Conservation (phyloP, 108 stramenopile species). For the Cyclotella cryptica region DNA sequence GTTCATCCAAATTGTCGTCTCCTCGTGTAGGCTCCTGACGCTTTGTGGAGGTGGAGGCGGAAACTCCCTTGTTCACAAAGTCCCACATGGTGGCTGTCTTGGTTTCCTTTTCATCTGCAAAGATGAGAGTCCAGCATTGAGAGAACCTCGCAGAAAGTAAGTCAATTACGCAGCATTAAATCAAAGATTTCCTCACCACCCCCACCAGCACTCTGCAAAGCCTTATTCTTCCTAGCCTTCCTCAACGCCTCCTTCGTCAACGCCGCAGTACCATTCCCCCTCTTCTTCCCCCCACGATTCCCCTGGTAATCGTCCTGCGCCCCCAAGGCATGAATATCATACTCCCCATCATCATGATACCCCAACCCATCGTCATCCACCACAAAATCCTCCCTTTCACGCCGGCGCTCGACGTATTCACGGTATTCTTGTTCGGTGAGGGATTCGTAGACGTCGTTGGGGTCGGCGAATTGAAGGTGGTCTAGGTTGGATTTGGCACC, state of each 20-base stretch:
- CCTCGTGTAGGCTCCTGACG: neutral
- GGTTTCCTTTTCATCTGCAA: conserved; percentile 26
- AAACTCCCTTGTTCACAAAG: conserved; percentile 70
- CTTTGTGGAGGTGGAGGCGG: conserved; percentile 23
- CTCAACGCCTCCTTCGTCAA: conserved; percentile 69
- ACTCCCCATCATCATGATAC: conserved; percentile 98
- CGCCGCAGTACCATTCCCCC: conserved; percentile 53
- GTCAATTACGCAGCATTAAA: neutral
- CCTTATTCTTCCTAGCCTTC: conserved; percentile 71
- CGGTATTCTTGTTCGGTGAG: conserved; percentile 91
- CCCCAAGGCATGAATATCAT: conserved; percentile 79
- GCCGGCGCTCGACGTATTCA: conserved; percentile 78
- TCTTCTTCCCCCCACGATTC: conserved; percentile 18
- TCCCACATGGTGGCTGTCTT: conserved; percentile 75
- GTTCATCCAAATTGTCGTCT: conserved; percentile 54
- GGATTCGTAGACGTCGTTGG: conserved; percentile 90
- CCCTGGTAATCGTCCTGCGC: conserved; percentile 24
- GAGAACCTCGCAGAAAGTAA: no score
- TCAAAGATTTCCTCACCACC: conserved; percentile 5
- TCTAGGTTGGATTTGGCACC: conserved; percentile 23
- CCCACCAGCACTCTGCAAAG: conserved; percentile 10
- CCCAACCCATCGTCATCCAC: conserved; percentile 99
- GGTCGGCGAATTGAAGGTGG: conserved; percentile 38
- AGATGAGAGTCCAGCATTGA: neutral
- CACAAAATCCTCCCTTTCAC: conserved; percentile 97